phyloP scores from a whole-genome alignment of 805 yeast genomes.

The Candida patagonica region DNA sequence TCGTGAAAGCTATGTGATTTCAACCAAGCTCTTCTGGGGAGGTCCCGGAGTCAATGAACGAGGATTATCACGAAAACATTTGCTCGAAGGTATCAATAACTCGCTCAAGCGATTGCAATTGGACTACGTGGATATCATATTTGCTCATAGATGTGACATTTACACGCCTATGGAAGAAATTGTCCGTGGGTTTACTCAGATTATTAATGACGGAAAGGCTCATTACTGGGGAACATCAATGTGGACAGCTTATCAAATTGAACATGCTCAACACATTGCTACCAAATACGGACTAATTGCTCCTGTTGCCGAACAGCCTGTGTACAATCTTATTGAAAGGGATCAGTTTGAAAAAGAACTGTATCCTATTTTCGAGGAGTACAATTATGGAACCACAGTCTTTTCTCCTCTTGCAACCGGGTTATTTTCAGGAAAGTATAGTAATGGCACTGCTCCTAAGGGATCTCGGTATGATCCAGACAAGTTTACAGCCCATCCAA shows the following conservation, averaged over 20 bases:
- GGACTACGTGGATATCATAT: constrained; percentile 25
- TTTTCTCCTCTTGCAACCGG: constrained; percentile 25
- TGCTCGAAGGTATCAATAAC: constrained; percentile 22
- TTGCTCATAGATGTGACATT: constrained; percentile 25
- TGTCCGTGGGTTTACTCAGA: constrained; percentile 24
- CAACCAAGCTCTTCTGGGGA: constrained; percentile 26
- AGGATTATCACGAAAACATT: constrained; percentile 24
- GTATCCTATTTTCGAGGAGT: constrained; percentile 20
- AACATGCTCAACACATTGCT: constrained; percentile 26
- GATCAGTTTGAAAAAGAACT: constrained; percentile 23
- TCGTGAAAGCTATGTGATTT: constrained; percentile 23
- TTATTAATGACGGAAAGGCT: constrained; percentile 24
- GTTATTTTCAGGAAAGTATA: constrained; percentile 23
- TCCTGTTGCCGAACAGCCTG: constrained; percentile 26
- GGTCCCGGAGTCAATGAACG: constrained; percentile 20
- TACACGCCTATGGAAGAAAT: constrained; percentile 24
- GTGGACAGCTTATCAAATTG: constrained; percentile 26
- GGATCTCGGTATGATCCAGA: constrained; percentile 12
- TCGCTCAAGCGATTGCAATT: constrained; percentile 23
- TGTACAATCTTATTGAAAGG: constrained; percentile 21
- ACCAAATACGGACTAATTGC: constrained; percentile 23
- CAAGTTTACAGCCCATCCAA: constrained; percentile 11
- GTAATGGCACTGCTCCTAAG: constrained; percentile 5
- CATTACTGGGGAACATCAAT: constrained; percentile 26
- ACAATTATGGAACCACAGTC: constrained; percentile 25